Conservation (phyloP, 495 filamentous ascomycete species). For the Cladorrhinum samala region DNA sequence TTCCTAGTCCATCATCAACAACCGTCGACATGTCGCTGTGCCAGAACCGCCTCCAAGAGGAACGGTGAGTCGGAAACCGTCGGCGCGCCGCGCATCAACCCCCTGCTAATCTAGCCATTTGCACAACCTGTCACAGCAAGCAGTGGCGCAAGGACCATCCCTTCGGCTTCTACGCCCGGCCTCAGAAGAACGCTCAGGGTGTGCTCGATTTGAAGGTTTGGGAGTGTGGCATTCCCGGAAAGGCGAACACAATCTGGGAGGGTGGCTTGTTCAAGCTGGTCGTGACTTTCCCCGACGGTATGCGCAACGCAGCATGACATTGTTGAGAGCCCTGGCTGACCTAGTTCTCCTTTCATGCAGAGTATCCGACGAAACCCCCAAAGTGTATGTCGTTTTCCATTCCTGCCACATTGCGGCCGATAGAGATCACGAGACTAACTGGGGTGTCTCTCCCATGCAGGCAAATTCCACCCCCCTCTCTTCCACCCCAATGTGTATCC, state of each 20-base stretch:
- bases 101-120: not conserved
- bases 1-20: not conserved
- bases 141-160: conserved; percentile 96
- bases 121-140: conserved; percentile 59
- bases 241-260: conserved; percentile 93
- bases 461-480: conserved; percentile 93
- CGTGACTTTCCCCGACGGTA: conserved; percentile 91
- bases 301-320: conserved; percentile 24
- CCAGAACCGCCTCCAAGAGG: conserved; percentile 82
- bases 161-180: conserved; percentile 94
- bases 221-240: conserved; percentile 95
- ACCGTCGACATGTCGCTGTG: conserved; percentile 68
- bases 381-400: conserved; percentile 64
- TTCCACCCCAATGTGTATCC: conserved; percentile 99
- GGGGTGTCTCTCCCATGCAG: conserved; percentile 39
- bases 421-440: conserved; percentile 18
- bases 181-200: conserved; percentile 69
- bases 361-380: conserved; percentile 97
- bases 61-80: conserved; percentile 55
- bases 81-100: not conserved
- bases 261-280: conserved; percentile 92
- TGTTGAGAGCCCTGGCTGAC: conserved; percentile 4
- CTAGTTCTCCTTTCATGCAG: conserved; percentile 41
- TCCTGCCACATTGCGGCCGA: conserved; percentile 3
- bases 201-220: conserved; percentile 89